A percentile compares a stretch with the other conserved stretches of the same genome.
Conservation (phyloP, 345 rosid species). For the Microthlaspi erraticum region DNA sequence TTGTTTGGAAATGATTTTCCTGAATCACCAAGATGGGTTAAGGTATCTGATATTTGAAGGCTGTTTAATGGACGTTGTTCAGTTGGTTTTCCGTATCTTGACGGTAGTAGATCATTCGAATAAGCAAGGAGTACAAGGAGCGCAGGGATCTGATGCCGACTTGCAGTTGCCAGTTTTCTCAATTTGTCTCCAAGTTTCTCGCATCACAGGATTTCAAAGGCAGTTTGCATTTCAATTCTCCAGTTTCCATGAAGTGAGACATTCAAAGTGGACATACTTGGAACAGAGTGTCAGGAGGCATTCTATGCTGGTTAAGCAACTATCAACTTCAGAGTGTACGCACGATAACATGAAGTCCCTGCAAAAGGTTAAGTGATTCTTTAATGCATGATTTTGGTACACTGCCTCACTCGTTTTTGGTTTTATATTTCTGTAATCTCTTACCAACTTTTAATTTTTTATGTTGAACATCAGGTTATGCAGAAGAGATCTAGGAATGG, state of each 20-base stretch:
- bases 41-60: constrained; percentile 81
- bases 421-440: constrained; percentile 11
- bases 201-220: constrained; percentile 54
- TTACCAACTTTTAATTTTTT: neutral
- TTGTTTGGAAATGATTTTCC: constrained; percentile 85
- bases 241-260: constrained; percentile 62
- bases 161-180: constrained; percentile 71
- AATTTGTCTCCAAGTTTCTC: constrained; percentile 68
- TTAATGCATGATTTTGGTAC: constrained; percentile 23
- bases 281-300: constrained; percentile 60
- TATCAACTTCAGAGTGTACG: constrained; percentile 72
- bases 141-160: constrained; percentile 52
- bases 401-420: constrained; percentile 10
- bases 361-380: constrained; percentile 53
- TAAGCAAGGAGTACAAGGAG: constrained; percentile 54
- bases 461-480: constrained; percentile 53
- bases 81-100: constrained; percentile 62
- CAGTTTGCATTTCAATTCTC: constrained; percentile 68
- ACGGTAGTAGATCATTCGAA: constrained; percentile 52
- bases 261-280: constrained; percentile 64
- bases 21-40: constrained; percentile 74
- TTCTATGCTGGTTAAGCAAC: constrained; percentile 59
- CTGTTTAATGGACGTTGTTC: constrained; percentile 71
- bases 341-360: constrained; percentile 60
- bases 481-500: constrained; percentile 52